Conservation (phyloP, 345 rosid species). For the Eucalyptus guilfoylei region DNA sequence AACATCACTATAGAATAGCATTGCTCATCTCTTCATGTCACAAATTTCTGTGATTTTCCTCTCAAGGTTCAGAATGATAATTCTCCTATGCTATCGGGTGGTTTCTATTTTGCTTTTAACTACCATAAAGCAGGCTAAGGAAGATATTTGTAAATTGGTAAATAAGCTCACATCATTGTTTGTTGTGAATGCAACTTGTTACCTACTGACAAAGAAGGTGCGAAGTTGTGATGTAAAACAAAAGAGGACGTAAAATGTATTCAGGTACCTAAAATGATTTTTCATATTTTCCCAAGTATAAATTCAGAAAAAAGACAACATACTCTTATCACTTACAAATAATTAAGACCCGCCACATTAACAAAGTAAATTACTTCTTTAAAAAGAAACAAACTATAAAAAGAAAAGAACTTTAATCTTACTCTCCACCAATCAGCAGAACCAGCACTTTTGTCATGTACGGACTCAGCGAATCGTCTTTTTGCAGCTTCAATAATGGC, state of each 20-base stretch:
- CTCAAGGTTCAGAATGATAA: not conserved
- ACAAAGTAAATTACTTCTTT: not conserved
- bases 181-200: not conserved
- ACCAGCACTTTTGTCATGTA: slow-evolving; percentile 59
- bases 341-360: not conserved
- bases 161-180: not conserved
- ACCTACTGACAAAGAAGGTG: not conserved
- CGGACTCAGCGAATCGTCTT: slow-evolving; percentile 62
- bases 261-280: not conserved
- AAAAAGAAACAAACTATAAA: not conserved
- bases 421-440: slow-evolving; percentile 87
- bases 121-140: not conserved
- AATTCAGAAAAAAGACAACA: not conserved
- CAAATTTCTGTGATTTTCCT: not conserved
- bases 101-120: not conserved
- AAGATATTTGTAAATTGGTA: not conserved
- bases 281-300: not conserved
- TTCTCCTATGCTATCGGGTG: not conserved
- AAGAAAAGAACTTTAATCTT: slow-evolving; percentile 1
- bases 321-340: not conserved
- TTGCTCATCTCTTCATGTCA: not conserved
- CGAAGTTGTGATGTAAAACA: not conserved
- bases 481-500: slow-evolving; percentile 60
- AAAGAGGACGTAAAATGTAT: not conserved
- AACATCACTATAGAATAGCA: not conserved